Conservation (phyloP, 2,329 filamentous ascomycete species). For the Chrysoporthe puriensis region DNA sequence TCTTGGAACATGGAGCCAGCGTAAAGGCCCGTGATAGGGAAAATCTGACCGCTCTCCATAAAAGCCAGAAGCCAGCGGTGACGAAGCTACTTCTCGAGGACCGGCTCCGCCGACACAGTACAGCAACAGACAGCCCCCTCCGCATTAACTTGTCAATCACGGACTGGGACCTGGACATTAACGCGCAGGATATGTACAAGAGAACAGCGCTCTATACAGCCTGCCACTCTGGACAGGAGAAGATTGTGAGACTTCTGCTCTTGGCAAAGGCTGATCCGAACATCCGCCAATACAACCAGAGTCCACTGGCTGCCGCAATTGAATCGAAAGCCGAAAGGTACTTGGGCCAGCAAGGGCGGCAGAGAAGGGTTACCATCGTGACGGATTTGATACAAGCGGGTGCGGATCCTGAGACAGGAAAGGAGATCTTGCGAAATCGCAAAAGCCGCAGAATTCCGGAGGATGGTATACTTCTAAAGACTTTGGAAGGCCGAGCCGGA, state of each 20-base stretch:
- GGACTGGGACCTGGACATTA: slow-evolving; percentile 17
- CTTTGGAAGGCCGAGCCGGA: slow-evolving; percentile 8
- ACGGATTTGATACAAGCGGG: slow-evolving; percentile 1
- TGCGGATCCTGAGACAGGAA: slow-evolving; percentile 8
- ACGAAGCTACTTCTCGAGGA: slow-evolving; percentile 5
- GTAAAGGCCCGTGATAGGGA: slow-evolving; percentile 11
- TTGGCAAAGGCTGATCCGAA: slow-evolving; percentile 18
- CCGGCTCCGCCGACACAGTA: slow-evolving; percentile 9
- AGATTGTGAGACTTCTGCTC: slow-evolving; percentile 17
- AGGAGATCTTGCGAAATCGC: neutral
- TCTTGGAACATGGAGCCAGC: slow-evolving; percentile 16
- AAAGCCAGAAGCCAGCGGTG: neutral
- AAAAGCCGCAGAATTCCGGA: neutral
- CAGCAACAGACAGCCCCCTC: neutral
- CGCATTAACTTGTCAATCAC: neutral
- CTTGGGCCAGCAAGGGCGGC: neutral
- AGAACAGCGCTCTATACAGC: slow-evolving; percentile 19
- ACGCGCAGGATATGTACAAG: slow-evolving; percentile 20
- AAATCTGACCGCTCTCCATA: slow-evolving; percentile 15
- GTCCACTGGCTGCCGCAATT: slow-evolving; percentile 11
- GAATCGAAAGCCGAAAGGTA: slow-evolving; percentile 11
- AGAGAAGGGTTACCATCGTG: slow-evolving; percentile 10
- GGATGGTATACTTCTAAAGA: slow-evolving; percentile 7
- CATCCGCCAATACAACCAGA: slow-evolving; percentile 2
- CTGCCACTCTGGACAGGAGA: slow-evolving; percentile 12